Evolutionary conservation across 108 stramenopile genomes (phyloP).

Genomic region (Cyclotella baltica): DNA sequence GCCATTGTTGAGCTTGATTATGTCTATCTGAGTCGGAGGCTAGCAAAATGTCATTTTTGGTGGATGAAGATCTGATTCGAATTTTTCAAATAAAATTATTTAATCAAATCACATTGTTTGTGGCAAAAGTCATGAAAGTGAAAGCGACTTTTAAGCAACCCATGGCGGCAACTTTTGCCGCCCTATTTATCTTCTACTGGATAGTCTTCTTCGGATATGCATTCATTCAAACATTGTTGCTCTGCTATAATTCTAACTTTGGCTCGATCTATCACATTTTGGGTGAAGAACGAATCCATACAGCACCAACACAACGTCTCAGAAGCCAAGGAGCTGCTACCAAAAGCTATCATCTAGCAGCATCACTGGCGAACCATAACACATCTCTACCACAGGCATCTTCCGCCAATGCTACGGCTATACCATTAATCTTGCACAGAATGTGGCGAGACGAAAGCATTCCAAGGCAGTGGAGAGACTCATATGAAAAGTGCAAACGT

Average conservation of each 20-base stretch:
- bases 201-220: conserved; percentile 3
- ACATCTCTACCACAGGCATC: not conserved
- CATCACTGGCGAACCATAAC: not conserved
- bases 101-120: not conserved
- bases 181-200: conserved; percentile 9
- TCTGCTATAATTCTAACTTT: not conserved
- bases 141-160: not conserved
- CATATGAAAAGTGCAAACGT: conserved; percentile 15
- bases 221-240: not conserved
- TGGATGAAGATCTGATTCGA: not conserved
- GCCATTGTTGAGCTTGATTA: not conserved
- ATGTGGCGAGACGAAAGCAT: conserved; percentile 27
- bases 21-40: not conserved
- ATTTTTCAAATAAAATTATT: not conserved
- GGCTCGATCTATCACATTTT: conserved; percentile 8
- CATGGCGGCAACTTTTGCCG: not conserved
- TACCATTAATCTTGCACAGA: conserved; percentile 23
- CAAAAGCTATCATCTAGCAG: not conserved
- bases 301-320: not conserved
- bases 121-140: not conserved
- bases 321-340: not conserved
- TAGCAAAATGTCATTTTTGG: not conserved
- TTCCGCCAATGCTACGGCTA: not conserved
- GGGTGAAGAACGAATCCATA: not conserved
- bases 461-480: not conserved